Percentiles rank a stretch among this genome's conserved stretches.
Evolutionary conservation across 2,329 filamentous ascomycete genomes (phyloP).

Genomic region (Rhinocladiella similis): DNA sequence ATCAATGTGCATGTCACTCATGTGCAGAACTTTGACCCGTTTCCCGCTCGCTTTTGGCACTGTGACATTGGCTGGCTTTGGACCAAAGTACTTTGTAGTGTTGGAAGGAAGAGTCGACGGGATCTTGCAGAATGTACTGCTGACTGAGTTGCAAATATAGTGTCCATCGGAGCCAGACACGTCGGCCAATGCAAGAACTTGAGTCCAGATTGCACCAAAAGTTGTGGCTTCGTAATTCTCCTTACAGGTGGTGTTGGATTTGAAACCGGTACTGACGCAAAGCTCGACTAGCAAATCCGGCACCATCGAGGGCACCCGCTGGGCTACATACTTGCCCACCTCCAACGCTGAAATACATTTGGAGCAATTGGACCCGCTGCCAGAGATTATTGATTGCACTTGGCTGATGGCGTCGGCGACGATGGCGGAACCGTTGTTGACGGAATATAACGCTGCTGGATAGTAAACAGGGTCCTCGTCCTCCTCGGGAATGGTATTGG

Average conservation of each 20-base stretch:
- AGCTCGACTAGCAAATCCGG: conserved; percentile 54
- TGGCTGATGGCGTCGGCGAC: conserved; percentile 41
- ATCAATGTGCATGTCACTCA: conserved; percentile 59
- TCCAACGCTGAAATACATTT: conserved; percentile 55
- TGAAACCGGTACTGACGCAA: conserved; percentile 51
- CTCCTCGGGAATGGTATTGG: conserved; percentile 50
- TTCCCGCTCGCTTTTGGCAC: conserved; percentile 52
- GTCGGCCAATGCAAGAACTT: conserved; percentile 56
- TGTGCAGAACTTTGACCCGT: conserved; percentile 56
- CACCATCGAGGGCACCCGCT: conserved; percentile 49
- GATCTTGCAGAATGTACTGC: conserved; percentile 48
- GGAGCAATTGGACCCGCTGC: conserved; percentile 48
- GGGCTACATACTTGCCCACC: conserved; percentile 53
- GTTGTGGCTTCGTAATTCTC: conserved; percentile 48
- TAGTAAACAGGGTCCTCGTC: conserved; percentile 54
- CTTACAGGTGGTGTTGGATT: conserved; percentile 50
- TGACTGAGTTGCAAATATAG: conserved; percentile 57
- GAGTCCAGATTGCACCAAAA: conserved; percentile 59
- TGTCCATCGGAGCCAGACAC: conserved; percentile 56
- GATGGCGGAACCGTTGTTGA: conserved; percentile 36
- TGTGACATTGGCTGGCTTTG: conserved; percentile 49
- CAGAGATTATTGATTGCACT: conserved; percentile 47
- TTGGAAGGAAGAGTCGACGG: conserved; percentile 49
- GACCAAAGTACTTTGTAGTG: conserved; percentile 52
- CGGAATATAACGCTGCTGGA: conserved; percentile 48